Evolutionary conservation across 306 rosid species (phyloP), one percentile per base, ranked within the genome.

Genomic region (Potentilla sterilis): DNA sequence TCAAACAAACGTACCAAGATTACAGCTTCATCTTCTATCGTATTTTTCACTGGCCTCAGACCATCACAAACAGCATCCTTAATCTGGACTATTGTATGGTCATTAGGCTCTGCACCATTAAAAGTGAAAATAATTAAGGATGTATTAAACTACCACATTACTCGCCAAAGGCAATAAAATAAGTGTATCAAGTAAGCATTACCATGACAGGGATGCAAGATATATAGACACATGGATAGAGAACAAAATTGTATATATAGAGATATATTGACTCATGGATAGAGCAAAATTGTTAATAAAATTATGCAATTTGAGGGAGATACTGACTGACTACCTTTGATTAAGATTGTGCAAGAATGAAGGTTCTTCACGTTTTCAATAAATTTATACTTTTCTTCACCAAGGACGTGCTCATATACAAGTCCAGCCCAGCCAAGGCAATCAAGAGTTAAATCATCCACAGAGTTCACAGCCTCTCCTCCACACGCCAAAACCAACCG

Each of bases 51-150:
- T 2, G 99, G 92, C 79, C 99, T 92, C 83, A 95, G 80, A 55
- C 97, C 99, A 84, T 95, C 99, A 69, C 99, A 95, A 21, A 95
- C 92, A 8, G 99, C 99, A 83, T 95, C 99, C 86, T 95, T 95
- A 81, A 95, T 95, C 82, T 95, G 99, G 46, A 97, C 97, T 67
- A 95, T 95, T 6, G 97, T 95, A 79, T 95, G 99, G 83, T 95
- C 97, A 79, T 95, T 95, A 47, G 99, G 99, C 80, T 97, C 99
- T 95, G 88, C 79, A 79, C 67, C 71, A 85, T 61, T 19, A 81
- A 18, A 63, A 19, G 74, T 32, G 49, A 24, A 64, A 68, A 28
- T 1, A 28, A 28, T 28, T 28, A 46, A 83, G 64, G 55, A 84
- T 28, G 28, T 28, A 1, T 77, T 43, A 76, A 48, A 73, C 54